Percentiles rank a stretch among this genome's conserved stretches.
Evolutionary conservation across 495 filamentous ascomycete genomes (phyloP).

Genomic region (Aspergillus kassunensis): DNA sequence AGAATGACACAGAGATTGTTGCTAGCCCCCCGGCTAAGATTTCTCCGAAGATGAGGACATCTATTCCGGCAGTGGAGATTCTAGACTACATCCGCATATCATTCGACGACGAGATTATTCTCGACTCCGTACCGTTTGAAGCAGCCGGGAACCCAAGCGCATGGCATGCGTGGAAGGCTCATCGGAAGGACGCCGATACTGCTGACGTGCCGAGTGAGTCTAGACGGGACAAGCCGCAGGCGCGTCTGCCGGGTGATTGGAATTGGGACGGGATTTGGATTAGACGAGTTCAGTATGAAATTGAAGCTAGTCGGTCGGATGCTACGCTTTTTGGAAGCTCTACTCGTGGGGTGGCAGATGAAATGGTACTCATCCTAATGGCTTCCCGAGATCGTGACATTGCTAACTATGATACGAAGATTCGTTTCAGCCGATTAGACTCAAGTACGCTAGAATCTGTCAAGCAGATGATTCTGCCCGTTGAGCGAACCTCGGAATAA

Average conservation of each 20-base stretch:
- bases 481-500: slow-evolving; percentile 34
- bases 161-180: slow-evolving; percentile 83
- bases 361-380: slow-evolving; percentile 53
- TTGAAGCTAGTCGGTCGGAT: slow-evolving; percentile 73
- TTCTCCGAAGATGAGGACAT: slow-evolving; percentile 19
- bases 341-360: slow-evolving; percentile 54
- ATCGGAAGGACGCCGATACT: slow-evolving; percentile 40
- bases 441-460: slow-evolving; percentile 52
- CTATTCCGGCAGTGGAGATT: slow-evolving; percentile 43
- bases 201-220: slow-evolving; percentile 9
- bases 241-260: slow-evolving; percentile 74
- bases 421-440: slow-evolving; percentile 65
- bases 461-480: slow-evolving; percentile 58
- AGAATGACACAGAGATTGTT: slow-evolving; percentile 5
- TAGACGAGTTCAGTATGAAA: slow-evolving; percentile 69
- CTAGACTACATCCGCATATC: slow-evolving; percentile 75
- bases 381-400: not conserved
- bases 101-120: slow-evolving; percentile 70
- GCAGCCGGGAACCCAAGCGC: slow-evolving; percentile 83
- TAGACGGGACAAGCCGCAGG: slow-evolving; percentile 34
- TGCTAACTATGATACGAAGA: slow-evolving; percentile 40
- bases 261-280: slow-evolving; percentile 97
- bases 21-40: slow-evolving; percentile 18
- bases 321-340: slow-evolving; percentile 66
- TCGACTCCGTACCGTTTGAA: slow-evolving; percentile 75